Evolutionary conservation across 192 early-diverging fungal species (phyloP), one percentile per base, ranked within the genome.

Genomic region (Coemansia sp.): DNA sequence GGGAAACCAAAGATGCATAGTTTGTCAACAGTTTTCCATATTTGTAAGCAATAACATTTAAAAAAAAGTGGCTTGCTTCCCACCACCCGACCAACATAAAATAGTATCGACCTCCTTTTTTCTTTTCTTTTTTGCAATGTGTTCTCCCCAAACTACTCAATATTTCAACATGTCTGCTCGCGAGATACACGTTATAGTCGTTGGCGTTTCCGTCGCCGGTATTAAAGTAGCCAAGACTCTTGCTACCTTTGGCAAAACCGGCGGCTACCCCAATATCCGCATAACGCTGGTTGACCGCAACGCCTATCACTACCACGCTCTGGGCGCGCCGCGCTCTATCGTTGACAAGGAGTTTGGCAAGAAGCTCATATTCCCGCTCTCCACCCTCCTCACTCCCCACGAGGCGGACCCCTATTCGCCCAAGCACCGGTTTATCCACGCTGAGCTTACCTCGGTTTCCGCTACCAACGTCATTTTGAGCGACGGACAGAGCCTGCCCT

Each of bases 281-380:
- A 76, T 87, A 13, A 87, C 85, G 2, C 71, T 85, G 6, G 42
- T 87, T 0, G 86, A 87, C 59, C 78, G 74, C 62, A 82, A 79
- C 50, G 76, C 76, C 36, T 81, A 79, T 58, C 69, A 67, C 34
- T 82, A 78, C 62, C 81, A 87, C 36, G 72, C 72, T 25, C 64
- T 87, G 6, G 86, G 79, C 4, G 79, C 85, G 0, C 85, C 84
- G 16, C 83, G 81, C 0, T 81, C 73, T 0, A 25, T 84, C 5
- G 86, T 87, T 0, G 79, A 87, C 50, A 63, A 70, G 35, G 75
- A 77, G 31, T 78, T 76, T 53, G 82, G 62, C 41, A 72, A 76
- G 16, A 77, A 79, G 35, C 73, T 85, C 9, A 73, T 81, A 58
- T 79, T 86, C 31, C 85, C 85, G 0, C 77, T 84, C 33, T 64